Evolutionary conservation across 2,329 filamentous ascomycete species (phyloP).

Genomic region (Sclerotinia glacialis): DNA sequence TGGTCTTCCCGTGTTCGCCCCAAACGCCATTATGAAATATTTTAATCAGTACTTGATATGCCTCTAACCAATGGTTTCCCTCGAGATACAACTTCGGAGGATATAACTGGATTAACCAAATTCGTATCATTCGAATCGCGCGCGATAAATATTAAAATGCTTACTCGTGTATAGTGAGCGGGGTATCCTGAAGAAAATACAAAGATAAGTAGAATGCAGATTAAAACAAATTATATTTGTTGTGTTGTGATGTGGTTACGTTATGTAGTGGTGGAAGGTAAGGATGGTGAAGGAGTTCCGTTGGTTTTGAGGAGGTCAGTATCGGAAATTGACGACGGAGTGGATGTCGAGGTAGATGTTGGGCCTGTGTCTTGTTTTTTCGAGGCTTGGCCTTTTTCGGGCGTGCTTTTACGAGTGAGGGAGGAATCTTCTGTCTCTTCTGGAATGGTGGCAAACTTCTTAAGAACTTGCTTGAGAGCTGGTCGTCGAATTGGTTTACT

Average conservation of each 20-base stretch:
- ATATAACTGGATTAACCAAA: not conserved
- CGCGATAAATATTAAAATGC: conserved; percentile 20
- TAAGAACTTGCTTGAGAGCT: conserved; percentile 80
- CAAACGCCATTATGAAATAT: conserved; percentile 12
- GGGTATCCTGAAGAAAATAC: conserved; percentile 18
- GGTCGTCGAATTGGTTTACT: conserved; percentile 74
- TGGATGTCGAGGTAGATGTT: not conserved
- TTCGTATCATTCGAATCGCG: conserved; percentile 11
- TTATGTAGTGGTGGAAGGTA: conserved; percentile 5
- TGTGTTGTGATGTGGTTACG: not conserved
- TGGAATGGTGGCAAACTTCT: conserved; percentile 77
- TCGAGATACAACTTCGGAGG: not conserved
- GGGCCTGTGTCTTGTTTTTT: not conserved
- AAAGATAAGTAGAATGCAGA: not conserved
- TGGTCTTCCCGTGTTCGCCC: not conserved
- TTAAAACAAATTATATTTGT: not conserved
- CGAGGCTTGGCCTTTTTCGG: conserved; percentile 10
- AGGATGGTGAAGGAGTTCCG: conserved; percentile 5
- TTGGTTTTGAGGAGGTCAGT: not conserved
- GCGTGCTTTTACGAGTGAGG: conserved; percentile 41
- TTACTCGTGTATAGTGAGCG: conserved; percentile 18
- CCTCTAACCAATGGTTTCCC: not conserved
- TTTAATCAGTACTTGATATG: conserved; percentile 3
- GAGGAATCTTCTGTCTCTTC: conserved; percentile 53
- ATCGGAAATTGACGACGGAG: not conserved